Evolutionary conservation across 2,329 filamentous ascomycete species (phyloP), one percentile per base, ranked within the genome.

Genomic region (Arthrobotrys sphaeroides): DNA sequence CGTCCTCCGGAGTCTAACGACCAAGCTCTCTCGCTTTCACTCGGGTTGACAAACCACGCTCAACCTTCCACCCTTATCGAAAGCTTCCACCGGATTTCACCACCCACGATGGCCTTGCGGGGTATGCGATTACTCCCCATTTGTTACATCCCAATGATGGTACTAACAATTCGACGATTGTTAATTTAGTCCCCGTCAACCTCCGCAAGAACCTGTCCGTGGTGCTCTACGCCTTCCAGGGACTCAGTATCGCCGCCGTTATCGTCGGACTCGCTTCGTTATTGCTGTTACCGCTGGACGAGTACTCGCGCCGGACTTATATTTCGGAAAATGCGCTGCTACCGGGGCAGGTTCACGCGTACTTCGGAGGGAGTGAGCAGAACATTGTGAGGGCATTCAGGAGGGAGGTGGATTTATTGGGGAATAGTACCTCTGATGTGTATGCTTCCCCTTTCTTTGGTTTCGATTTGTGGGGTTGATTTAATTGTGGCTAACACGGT

Each of bases 251-350:
- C 43, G 51, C 31, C 51, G 51, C 59, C 45, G 68, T 78, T 84
- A 84, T 98, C 55, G 87, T 97, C 80, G 95, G 95, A 62, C 88
- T 97, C 67, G 88, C 89, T 79, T 99, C 94, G 92, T 89, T 99
- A 12, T 88, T 97, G 20, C 86, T 98, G 31, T 88, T 99, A 0
- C 95, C 95, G 1, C 86, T 98, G 62, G 88, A 98, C 83, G 88
- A 94, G 78, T 97, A 98, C 84, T 97, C 93, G 59, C 89, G 95
- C 78, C 87, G 88, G 74, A 99, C 94, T 0, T 99, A 99, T 83
- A 95, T 99, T 70, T 98, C 94, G 45, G 95, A 99, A 83, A 99
- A 99, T 82, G 95, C 95, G 9, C 88, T 99, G 33, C 85, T 99
- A 12, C 95, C 95, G 0, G 95, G 94, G 1, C 95, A 99, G 83